Conservation (phyloP, 768 basidiomycete species). For the Dioszegia hungarica region DNA sequence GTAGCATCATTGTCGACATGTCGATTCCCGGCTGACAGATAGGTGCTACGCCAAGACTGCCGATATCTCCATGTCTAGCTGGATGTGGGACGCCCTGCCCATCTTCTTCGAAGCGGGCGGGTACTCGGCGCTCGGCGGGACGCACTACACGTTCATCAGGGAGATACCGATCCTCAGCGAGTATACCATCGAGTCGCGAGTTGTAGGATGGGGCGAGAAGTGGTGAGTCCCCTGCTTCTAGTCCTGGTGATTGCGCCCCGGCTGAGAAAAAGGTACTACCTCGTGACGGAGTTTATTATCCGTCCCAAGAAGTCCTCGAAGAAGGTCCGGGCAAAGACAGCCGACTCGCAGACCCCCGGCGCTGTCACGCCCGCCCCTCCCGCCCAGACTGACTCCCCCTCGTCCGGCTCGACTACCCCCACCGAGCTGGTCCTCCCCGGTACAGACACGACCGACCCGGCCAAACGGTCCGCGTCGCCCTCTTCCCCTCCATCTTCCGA, state of each 20-base stretch:
- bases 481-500: not conserved
- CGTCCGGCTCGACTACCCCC: not conserved
- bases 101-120: conserved; percentile 28
- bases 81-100: conserved; percentile 23
- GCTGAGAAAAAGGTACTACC: conserved; percentile 34
- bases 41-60: conserved; percentile 33
- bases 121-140: conserved; percentile 38
- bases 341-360: not conserved
- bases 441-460: not conserved
- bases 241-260: not conserved
- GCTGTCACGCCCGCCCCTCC: not conserved
- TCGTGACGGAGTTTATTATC: conserved; percentile 45
- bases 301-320: conserved; percentile 30
- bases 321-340: not conserved
- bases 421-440: not conserved
- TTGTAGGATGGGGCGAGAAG: conserved; percentile 48
- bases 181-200: conserved; percentile 42
- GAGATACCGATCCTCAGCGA: conserved; percentile 46
- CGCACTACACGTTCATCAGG: conserved; percentile 44
- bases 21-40: not conserved
- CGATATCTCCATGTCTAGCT: conserved; percentile 28
- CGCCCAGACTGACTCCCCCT: not conserved
- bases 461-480: not conserved
- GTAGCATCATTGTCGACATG: conserved; percentile 1
- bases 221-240: conserved; percentile 31